Evolutionary conservation across 2,329 filamentous ascomycete species (phyloP).

Genomic region (Leptographium flavum): DNA sequence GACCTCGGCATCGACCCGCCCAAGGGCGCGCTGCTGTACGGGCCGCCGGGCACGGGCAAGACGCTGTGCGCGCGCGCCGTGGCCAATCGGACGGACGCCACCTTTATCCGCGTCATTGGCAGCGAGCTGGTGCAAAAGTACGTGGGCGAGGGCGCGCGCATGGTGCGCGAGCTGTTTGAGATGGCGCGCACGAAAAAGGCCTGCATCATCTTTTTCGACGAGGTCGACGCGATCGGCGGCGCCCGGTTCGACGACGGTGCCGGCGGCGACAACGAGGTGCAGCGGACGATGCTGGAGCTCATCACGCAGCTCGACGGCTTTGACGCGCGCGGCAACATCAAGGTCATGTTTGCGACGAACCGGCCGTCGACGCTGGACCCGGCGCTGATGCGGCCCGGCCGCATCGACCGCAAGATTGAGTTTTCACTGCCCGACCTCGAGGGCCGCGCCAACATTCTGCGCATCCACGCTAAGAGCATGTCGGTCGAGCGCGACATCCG

Average conservation of each 20-base stretch:
- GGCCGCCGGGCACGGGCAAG: slow-evolving; percentile 96
- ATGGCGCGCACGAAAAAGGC: slow-evolving; percentile 99
- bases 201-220: slow-evolving; percentile 99
- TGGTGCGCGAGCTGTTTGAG: slow-evolving; percentile 97
- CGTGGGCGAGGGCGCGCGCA: slow-evolving; percentile 91
- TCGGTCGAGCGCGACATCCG: slow-evolving; percentile 96
- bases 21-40: slow-evolving; percentile 92
- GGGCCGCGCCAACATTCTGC: slow-evolving; percentile 90
- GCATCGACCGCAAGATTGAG: slow-evolving; percentile 98
- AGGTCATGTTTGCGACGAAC: slow-evolving; percentile 99
- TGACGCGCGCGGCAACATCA: slow-evolving; percentile 96
- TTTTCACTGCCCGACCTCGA: slow-evolving; percentile 96
- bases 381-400: slow-evolving; percentile 86
- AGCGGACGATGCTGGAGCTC: slow-evolving; percentile 95
- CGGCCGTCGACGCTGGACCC: slow-evolving; percentile 97
- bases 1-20: slow-evolving; percentile 98
- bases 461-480: slow-evolving; percentile 99
- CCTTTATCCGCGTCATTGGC: slow-evolving; percentile 96
- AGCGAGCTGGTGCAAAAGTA: slow-evolving; percentile 98
- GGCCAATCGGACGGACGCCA: slow-evolving; percentile 94
- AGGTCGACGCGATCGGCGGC: slow-evolving; percentile 97
- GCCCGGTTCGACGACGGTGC: slow-evolving; percentile 98
- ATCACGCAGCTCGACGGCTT: slow-evolving; percentile 98
- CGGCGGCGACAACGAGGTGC: slow-evolving; percentile 91
- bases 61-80: slow-evolving; percentile 95